Evolutionary conservation across 257 asterid species (phyloP).

Genomic region (Apocynum venetum): DNA sequence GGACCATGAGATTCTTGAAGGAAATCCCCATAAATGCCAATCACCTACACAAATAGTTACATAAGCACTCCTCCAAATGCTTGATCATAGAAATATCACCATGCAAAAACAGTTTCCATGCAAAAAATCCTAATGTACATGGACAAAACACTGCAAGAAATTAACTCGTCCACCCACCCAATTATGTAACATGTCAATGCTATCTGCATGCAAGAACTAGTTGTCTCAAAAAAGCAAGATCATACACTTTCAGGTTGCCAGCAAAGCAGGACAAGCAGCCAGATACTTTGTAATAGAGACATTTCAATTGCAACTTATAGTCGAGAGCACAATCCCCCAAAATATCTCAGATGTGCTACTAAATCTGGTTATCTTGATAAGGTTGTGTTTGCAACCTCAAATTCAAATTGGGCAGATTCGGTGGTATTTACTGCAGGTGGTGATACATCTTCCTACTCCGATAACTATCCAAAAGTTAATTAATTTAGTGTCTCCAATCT

Average conservation of each 20-base stretch:
- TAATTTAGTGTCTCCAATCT: background rate
- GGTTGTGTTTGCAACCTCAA: background rate
- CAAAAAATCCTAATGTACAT: background rate
- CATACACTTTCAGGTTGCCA: background rate
- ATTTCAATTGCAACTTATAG: background rate
- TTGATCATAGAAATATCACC: background rate
- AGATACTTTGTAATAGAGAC: background rate
- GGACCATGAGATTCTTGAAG: slow-evolving; percentile 49
- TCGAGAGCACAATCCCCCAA: background rate
- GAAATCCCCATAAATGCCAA: slow-evolving; percentile 67
- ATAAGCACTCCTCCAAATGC: background rate
- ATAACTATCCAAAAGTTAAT: background rate
- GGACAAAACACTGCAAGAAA: background rate
- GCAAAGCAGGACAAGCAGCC: background rate
- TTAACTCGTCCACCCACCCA: background rate
- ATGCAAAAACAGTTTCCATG: background rate
- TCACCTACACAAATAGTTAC: slow-evolving; percentile 38
- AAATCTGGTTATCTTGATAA: background rate
- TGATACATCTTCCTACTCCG: background rate
- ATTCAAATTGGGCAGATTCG: background rate
- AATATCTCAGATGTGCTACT: background rate
- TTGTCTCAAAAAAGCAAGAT: background rate
- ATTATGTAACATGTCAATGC: background rate
- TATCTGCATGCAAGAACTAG: background rate
- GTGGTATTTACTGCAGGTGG: background rate